A percentile compares a stretch with the other conserved stretches of the same genome.
Evolutionary conservation across 768 basidiomycete species (phyloP).

Genomic region (Psilocybe cyanescens): DNA sequence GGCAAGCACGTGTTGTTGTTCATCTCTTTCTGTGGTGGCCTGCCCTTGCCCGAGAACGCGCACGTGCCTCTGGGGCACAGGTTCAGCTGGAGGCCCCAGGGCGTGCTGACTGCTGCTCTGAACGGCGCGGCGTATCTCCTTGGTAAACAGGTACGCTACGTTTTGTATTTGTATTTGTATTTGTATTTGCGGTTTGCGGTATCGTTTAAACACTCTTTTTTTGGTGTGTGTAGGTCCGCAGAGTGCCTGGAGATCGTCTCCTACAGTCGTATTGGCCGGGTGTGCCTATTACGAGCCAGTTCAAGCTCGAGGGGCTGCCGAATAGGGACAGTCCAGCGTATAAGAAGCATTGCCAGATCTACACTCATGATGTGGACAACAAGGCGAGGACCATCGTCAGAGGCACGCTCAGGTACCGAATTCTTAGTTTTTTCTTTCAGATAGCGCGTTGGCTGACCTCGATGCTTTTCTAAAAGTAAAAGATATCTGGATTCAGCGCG

Average conservation of each 20-base stretch:
- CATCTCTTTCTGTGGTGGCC: conserved; percentile 90
- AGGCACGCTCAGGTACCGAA: conserved; percentile 76
- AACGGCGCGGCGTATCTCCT: conserved; percentile 75
- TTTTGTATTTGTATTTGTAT: background rate
- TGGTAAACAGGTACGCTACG: conserved; percentile 47
- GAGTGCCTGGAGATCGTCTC: conserved; percentile 46
- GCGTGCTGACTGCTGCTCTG: conserved; percentile 80
- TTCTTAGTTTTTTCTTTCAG: background rate
- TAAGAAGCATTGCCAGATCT: conserved; percentile 56
- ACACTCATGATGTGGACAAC: conserved; percentile 7
- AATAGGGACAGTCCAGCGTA: conserved; percentile 86
- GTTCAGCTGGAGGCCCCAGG: conserved; percentile 92
- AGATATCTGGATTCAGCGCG: conserved; percentile 86
- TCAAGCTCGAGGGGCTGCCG: conserved; percentile 81
- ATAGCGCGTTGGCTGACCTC: no score
- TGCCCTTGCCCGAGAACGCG: conserved; percentile 75
- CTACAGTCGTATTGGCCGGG: conserved; percentile 62
- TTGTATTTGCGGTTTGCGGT: background rate
- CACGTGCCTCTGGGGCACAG: conserved; percentile 82
- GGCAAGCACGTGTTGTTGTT: conserved; percentile 70
- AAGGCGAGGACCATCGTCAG: conserved; percentile 70
- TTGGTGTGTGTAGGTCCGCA: conserved; percentile 1
- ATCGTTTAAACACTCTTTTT: background rate
- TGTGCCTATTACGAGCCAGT: conserved; percentile 64
- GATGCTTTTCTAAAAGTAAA: background rate